Base-by-base conservation (phyloP, 2,329 filamentous ascomycete genomes). In the Colletotrichum brevisporum region DNA sequence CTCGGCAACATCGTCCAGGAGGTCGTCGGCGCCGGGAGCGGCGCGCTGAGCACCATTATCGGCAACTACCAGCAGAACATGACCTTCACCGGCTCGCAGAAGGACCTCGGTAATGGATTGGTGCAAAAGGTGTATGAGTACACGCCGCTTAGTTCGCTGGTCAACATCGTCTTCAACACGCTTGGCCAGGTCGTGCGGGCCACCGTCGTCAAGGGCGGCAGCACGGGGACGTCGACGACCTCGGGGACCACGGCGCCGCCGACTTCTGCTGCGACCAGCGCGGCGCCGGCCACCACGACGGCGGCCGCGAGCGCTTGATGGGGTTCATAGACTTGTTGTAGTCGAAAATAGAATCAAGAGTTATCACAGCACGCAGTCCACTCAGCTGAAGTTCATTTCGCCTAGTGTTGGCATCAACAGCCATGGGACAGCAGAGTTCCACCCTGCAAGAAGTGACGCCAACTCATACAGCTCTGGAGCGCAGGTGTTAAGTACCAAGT, bases 1-100 rank as follows among this genome's bases (percentile, higher is more conserved):
- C 80, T 90, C 2, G 88, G 88, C 43, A 90, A 90, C 72, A 90
- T 90, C 70, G 86, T 90, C 1, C 87, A 90, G 73, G 84, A 90
- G 73, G 86, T 89, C 0, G 81, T 81, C 1, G 85, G 84, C 24
- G 78, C 77, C 1, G 85, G 82, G 0, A 83, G 81, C 4, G 78
- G 78, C 36, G 74, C 82, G 2, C 77, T 88, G 1, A 84, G 82
- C 65, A 80, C 78, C 21, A 89, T 90, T 67, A 86, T 90, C 6
- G 89, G 88, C 58, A 86, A 88, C 73, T 90, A 83, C 75, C 74
- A 83, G 73, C 79, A 80, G 65, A 90, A 90, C 77, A 90, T 91
- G 88, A 90, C 87, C 2, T 80, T 76, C 66, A 83, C 80, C 9
- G 82, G 81, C 10, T 62, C 56, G n/a, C 62, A 67, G 21, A 55